Evolutionary conservation across 345 rosid species (phyloP).

Genomic region (Salix udensis): DNA sequence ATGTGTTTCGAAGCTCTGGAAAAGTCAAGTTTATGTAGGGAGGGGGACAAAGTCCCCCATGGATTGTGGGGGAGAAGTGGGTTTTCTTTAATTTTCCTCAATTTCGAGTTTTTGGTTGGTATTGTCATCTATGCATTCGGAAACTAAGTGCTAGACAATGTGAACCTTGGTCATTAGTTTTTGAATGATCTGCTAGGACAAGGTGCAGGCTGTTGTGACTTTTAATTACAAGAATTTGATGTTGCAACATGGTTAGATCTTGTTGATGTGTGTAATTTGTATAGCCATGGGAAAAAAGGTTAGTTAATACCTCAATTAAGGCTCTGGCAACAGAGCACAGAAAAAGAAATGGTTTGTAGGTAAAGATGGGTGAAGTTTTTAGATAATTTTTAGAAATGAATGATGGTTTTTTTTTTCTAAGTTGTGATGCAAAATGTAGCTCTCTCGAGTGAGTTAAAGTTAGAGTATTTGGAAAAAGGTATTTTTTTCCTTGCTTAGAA

Average conservation of each 20-base stretch:
- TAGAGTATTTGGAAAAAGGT: neutral
- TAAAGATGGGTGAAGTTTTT: neutral
- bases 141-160: neutral
- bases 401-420: neutral
- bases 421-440: neutral
- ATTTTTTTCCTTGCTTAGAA: neutral
- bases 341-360: conserved; percentile 38
- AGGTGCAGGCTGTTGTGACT: too few species aligned
- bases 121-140: neutral
- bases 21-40: too few species aligned
- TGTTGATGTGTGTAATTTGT: too few species aligned
- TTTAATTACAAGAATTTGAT: too few species aligned
- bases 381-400: neutral
- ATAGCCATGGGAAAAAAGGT: too few species aligned
- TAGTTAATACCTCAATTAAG: too few species aligned
- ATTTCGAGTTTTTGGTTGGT: neutral
- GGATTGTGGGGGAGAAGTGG: neutral
- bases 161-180: neutral
- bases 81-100: neutral
- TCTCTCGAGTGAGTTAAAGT: neutral
- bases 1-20: too few species aligned
- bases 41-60: too few species aligned
- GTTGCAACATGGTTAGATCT: too few species aligned
- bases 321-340: neutral
- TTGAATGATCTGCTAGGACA: neutral